Evolutionary conservation across 2,329 filamentous ascomycete species (phyloP).

Genomic region (Aspergillus neotritici): DNA sequence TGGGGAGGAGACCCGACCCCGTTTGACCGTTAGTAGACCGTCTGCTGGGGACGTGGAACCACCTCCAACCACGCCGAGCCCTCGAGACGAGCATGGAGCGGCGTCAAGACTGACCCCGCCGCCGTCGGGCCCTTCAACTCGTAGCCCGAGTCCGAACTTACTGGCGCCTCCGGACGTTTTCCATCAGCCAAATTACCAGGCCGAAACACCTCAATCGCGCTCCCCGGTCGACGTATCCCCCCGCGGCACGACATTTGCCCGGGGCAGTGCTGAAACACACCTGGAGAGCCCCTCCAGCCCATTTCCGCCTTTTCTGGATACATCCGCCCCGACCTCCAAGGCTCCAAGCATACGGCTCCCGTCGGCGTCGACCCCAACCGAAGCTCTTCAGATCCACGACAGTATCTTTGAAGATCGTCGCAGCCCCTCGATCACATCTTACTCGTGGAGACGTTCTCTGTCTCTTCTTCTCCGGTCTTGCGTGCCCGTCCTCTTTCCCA

Average conservation of each 20-base stretch:
- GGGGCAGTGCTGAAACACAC: conserved; percentile 7
- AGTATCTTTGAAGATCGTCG: conserved; percentile 39
- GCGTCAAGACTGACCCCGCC: conserved; percentile 32
- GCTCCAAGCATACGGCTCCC: conserved; percentile 53
- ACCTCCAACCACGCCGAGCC: conserved; percentile 12
- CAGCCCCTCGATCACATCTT: conserved; percentile 32
- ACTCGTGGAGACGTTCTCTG: conserved; percentile 79
- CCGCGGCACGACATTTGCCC: conserved; percentile 15
- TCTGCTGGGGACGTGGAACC: conserved; percentile 22
- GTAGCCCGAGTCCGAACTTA: conserved; percentile 35
- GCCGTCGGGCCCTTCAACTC: conserved; percentile 24
- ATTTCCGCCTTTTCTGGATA: conserved; percentile 65
- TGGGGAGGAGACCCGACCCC: conserved; percentile 15
- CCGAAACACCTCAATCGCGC: conserved; percentile 15
- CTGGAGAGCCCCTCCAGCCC: conserved; percentile 48
- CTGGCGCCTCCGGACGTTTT: conserved; percentile 41
- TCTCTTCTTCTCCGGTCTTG: conserved; percentile 69
- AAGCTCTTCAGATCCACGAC: conserved; percentile 24
- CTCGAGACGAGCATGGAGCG: conserved; percentile 19
- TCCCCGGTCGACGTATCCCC: conserved; percentile 29
- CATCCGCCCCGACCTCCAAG: conserved; percentile 43
- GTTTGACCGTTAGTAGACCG: conserved; percentile 38
- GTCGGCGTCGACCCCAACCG: conserved; percentile 39
- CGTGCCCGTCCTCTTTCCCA: conserved; percentile 74
- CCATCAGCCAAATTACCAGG: conserved; percentile 33